Evolutionary conservation across 2,329 filamentous ascomycete species (phyloP).

Genomic region (Sclerotinia spermophila): DNA sequence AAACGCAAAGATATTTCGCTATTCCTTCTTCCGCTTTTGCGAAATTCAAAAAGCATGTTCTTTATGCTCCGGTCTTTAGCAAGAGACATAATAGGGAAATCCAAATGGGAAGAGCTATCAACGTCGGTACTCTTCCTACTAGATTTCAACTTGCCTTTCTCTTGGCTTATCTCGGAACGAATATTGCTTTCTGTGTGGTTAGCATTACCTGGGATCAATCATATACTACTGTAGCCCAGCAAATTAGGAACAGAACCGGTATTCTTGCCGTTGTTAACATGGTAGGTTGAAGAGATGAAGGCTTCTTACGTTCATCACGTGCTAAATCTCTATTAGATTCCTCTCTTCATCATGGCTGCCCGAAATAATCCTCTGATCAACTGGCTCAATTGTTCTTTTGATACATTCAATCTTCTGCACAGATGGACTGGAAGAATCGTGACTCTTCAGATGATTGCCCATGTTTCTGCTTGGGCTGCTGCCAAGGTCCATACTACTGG

Average conservation of each 20-base stretch:
- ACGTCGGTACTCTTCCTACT: constrained; percentile 75
- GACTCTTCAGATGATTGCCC: constrained; percentile 63
- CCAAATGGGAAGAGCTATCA: constrained; percentile 63
- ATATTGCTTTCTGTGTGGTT: constrained; percentile 72
- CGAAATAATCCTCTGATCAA: constrained; percentile 76
- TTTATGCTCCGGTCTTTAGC: constrained; percentile 67
- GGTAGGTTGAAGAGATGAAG: constrained; percentile 41
- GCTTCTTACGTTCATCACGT: background rate
- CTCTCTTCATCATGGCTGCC: constrained; percentile 69
- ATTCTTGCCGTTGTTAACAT: constrained; percentile 71
- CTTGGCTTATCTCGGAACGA: constrained; percentile 63
- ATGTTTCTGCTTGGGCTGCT: constrained; percentile 59
- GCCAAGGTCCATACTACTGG: constrained; percentile 42
- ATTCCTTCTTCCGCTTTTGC: constrained; percentile 50
- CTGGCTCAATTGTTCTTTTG: constrained; percentile 70
- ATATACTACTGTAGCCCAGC: constrained; percentile 44
- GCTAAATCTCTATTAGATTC: constrained; percentile 42
- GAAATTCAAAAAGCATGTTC: constrained; percentile 63
- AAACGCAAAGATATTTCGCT: constrained; percentile 75
- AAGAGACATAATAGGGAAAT: constrained; percentile 76
- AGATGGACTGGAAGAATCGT: constrained; percentile 78
- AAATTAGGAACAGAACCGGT: constrained; percentile 66
- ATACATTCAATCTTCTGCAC: constrained; percentile 79
- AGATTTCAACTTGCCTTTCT: constrained; percentile 71
- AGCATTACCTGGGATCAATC: constrained; percentile 57